Conservation (phyloP, 2,329 filamentous ascomycete species). For the Pseudogymnoascus sp. region DNA sequence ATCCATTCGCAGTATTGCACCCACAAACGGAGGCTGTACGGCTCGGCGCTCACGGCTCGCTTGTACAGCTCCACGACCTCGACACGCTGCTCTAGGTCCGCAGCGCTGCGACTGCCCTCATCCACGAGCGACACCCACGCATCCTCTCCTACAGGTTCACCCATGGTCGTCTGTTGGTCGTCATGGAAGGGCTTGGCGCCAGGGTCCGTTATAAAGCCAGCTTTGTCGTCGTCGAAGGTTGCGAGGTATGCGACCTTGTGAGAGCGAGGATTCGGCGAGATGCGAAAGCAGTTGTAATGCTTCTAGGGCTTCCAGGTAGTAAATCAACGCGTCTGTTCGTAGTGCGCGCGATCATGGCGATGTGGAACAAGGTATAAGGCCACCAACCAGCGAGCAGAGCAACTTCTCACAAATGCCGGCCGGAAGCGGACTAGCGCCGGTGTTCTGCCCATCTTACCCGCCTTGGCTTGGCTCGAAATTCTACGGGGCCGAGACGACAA, state of each 20-base stretch:
- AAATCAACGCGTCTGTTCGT: conserved; percentile 2
- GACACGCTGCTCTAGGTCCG: conserved; percentile 58
- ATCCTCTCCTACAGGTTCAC: conserved; percentile 62
- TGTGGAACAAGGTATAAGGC: conserved; percentile 5
- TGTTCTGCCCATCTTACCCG: conserved; percentile 2
- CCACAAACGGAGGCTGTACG: conserved; percentile 67
- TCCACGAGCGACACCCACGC: conserved; percentile 71
- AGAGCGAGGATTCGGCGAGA: not conserved
- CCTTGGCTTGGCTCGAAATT: conserved; percentile 2
- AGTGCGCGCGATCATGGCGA: conserved; percentile 4
- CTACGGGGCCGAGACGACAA: conserved; percentile 2
- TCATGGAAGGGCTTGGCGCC: conserved; percentile 9
- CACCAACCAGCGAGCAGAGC: not conserved
- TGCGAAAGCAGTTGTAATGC: not conserved
- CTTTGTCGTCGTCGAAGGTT: not conserved
- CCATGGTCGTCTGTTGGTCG: conserved; percentile 18
- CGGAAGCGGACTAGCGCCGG: not conserved
- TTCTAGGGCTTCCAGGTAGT: conserved; percentile 5
- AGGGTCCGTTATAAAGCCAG: conserved; percentile 6
- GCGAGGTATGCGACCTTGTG: not conserved
- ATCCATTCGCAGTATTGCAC: conserved; percentile 71
- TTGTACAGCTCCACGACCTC: conserved; percentile 64
- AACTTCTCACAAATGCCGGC: not conserved
- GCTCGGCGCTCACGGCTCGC: conserved; percentile 61
- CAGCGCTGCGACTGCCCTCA: conserved; percentile 55